Evolutionary conservation across 805 yeast genomes (phyloP).

Genomic region (Isabelozyma gotoi): DNA sequence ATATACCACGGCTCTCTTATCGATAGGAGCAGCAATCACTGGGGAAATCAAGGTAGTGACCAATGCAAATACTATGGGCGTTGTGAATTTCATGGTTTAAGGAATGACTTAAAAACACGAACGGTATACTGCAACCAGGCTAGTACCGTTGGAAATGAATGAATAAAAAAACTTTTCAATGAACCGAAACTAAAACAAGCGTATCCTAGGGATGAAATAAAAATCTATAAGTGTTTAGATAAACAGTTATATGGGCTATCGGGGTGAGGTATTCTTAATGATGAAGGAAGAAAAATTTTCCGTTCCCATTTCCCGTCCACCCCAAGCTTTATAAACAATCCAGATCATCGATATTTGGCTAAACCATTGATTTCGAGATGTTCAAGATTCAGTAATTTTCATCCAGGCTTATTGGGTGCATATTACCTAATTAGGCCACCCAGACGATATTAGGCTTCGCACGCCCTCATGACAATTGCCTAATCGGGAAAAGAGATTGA

Average conservation of each 20-base stretch:
- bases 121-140: neutral
- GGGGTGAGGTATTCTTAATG: neutral
- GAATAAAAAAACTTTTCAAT: neutral
- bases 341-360: neutral
- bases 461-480: neutral
- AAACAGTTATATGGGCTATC: neutral
- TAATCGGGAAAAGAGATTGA: neutral
- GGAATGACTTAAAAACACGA: neutral
- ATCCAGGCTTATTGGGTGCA: neutral
- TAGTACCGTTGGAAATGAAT: neutral
- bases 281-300: neutral
- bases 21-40: neutral
- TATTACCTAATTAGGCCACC: neutral
- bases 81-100: neutral
- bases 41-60: constrained; percentile 9
- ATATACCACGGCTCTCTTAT: constrained; percentile 5
- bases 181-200: neutral
- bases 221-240: neutral
- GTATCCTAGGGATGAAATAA: neutral
- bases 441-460: neutral
- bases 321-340: neutral
- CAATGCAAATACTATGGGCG: neutral
- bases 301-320: neutral
- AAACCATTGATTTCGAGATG: neutral
- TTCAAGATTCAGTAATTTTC: neutral